Base-by-base conservation (phyloP, 2,329 filamentous ascomycete species). In the Talaromyces sp. region DNA sequence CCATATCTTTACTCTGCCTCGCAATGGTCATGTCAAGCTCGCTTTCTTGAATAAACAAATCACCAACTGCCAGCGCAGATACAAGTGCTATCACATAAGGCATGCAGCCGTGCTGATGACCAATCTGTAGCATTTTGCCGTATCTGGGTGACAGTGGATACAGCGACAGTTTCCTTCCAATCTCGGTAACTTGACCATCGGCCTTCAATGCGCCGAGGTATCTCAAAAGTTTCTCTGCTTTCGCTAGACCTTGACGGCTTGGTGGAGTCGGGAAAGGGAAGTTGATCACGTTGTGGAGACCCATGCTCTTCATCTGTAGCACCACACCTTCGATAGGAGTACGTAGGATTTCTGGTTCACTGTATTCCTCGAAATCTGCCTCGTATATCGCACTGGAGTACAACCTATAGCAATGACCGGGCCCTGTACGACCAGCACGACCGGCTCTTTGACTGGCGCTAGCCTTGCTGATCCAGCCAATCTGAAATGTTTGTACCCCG, bases 401-500 rank as follows among this genome's bases (percentile, higher is more conserved):
- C 4, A 99, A 76, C 58, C 91, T 81, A 76, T 97, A 99, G 74
- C 93, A 97, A 74, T 99, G 95, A 7, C 94, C 94, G 1, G 94
- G 92, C 0, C 91, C 93, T 3, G 93, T 99, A 80, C 94, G 87
- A 62, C 95, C 94, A 58, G 94, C 94, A 81, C 94, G 90, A 75
- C 94, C 94, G 60, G 91, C 86, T 70, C 94, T 84, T 74, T 99
- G 94, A 63, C 87, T 89, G 7, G 94, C 93, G 70, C 91, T 96
- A 28, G 94, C 94, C 76, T 99, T 97, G 77, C 92, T 97, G 70
- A 97, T 95, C 91, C 93, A 99, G 40, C 89, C 88, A 55, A 99
- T 84, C 66, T 96, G 89, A 70, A 96, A 99, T 68, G 89, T 96
- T 71, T 99, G 94, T 0, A 99, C 93, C 3, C 93, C 93, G 8